Base-by-base conservation (phyloP, 345 rosid species). In the Bruguiera sexangula region DNA sequence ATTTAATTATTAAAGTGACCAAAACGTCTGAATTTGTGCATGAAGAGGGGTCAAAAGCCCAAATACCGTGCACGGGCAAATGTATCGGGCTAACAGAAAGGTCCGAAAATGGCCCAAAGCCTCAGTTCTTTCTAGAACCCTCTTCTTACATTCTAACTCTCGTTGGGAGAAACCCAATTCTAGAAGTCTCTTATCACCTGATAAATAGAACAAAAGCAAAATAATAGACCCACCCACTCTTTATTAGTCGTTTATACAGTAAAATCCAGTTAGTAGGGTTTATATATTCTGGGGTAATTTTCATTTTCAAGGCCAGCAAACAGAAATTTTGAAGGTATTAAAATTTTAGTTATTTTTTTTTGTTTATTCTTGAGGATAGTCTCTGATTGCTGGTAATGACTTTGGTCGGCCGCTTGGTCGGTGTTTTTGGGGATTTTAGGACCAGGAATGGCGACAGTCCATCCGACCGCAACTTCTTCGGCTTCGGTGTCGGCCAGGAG, bases 111-210 rank as follows among this genome's bases (percentile, higher is more conserved):
- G 36, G 43, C 43, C 13, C 43, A 37, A 37, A 24, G 29, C 66
- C 31, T 63, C 66, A 43, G 15, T 11, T 26, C 39, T 63, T 51
- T 60, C 15, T 8, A 19, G 39, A 60, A 60, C 5, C 0, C 43
- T 1, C 43, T 1, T 31, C 22, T 60, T 1, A 31, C 20, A 13
- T 8, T 7, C 31, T 53, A n/a, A 24, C 48, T 55, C 26, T 6
- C 54, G 7, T 3, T 0, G 5, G 50, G 43, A 37, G 15, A 67
- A 16, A 8, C 21, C 26, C 20, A 32, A 52, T 48, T 48, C 59
- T 59, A 59, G 65, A 72, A 65, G 66, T 59, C 65, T 67, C 72
- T 67, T 67, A 15, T 67, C 63, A 6, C 26, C 37, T 1, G 9
- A 7, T 8, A 34, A 34, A 34, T 34, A 27, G 1, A 34, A 34